Base-by-base conservation (phyloP, 768 basidiomycete species). In the Cubamyces lactineus region DNA sequence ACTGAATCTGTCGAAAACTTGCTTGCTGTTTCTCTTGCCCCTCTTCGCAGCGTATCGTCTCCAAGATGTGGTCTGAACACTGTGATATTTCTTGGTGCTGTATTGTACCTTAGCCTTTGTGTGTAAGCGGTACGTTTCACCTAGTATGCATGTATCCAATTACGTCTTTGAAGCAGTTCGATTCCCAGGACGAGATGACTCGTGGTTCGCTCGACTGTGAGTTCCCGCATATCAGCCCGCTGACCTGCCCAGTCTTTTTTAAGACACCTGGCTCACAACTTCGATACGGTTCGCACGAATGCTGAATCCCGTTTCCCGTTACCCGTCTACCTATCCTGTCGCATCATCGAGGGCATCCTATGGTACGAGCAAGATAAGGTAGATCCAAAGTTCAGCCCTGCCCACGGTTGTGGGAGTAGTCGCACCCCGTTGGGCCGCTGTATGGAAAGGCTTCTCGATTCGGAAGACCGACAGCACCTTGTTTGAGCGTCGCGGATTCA, bases 1-100 rank as follows among this genome's bases (percentile, higher is more conserved):
- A 83, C 55, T 64, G 47, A 63, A 28, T 11, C 30, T 40, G 6
- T 34, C 34, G 34, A 11, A 11, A 7, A 9, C 34, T 34, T 34
- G 34, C 34, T 34, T 9, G 34, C 34, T 9, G 34, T 34, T 34
- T 1, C 34, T 1, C 34, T 7, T 34, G 34, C 9, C 9, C 34
- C 34, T 34, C 34, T 11, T 11, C 34, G 11, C 9, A 1, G 11
- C 5, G 4, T 6, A 1, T 11, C 34, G 9, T 11, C 9, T 34
- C 34, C 34, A 11, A 9, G 11, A 11, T 34, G 34, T 11, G 34
- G 34, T 34, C 9, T 34, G 48, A 26, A 28, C 48, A 15, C 23
- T 49, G 21, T 49, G n/a, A 17, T 52, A 26, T 45, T 41, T 19
- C 12, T 7, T 12, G 12, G 23, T 23, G 19, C 19, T 21, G 8